phyloP scores from a whole-genome alignment of 2,329 filamentous ascomycete species.

The Grosmannia clavigera region DNA sequence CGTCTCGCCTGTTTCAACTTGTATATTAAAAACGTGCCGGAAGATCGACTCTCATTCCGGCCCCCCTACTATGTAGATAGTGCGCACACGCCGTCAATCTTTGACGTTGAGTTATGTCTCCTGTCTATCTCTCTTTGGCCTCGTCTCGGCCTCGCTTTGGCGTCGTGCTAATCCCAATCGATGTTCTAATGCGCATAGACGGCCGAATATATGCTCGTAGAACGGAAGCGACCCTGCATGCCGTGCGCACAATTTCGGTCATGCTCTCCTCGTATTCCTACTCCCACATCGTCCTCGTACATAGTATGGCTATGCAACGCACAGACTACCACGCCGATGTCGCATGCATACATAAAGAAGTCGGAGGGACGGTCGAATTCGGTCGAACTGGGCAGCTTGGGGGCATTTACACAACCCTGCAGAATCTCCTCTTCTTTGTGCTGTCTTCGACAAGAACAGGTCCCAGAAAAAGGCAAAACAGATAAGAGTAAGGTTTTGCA shows the following conservation, averaged over 20 bases:
- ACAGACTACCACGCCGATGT: not conserved
- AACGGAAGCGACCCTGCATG: too few relatives aligned
- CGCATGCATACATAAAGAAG: not conserved
- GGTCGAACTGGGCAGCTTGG: too few relatives aligned
- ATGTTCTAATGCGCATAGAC: too few relatives aligned
- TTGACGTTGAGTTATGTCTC: not conserved
- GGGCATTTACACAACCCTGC: too few relatives aligned
- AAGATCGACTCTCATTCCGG: not conserved
- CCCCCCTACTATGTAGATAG: not conserved
- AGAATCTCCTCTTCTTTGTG: too few relatives aligned
- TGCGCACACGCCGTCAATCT: not conserved
- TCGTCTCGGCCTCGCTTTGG: not conserved
- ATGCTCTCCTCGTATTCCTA: too few relatives aligned
- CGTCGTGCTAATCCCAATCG: not conserved
- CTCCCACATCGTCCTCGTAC: not conserved
- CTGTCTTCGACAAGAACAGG: too few relatives aligned
- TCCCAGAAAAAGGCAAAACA: not conserved
- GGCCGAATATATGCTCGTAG: too few relatives aligned
- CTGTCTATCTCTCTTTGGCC: not conserved
- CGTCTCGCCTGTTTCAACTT: not conserved
- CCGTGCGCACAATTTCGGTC: too few relatives aligned
- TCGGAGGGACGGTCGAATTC: not conserved
- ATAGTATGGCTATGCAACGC: not conserved
- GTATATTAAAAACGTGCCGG: not conserved
- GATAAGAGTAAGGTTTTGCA: not conserved